These are phyloP conservation scores for Chimonanthus praecox DNA, from an alignment of 164 flowering plant species.

Conservation along the genomic window DNA sequence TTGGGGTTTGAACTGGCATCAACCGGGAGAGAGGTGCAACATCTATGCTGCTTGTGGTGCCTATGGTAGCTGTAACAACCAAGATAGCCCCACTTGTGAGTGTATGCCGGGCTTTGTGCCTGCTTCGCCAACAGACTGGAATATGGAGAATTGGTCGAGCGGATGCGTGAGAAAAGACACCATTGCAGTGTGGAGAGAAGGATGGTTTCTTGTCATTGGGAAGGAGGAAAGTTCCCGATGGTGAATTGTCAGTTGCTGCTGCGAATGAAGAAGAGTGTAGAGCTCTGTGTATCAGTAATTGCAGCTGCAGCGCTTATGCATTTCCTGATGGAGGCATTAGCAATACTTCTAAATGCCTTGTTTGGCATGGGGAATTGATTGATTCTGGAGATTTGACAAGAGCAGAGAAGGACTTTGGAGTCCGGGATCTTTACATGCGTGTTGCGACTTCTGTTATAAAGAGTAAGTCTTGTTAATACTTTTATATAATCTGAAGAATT, in stretches of 20 bases:
- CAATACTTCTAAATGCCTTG: background rate
- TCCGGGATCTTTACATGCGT: conserved; percentile 3
- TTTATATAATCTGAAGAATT: no score
- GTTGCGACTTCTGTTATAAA: conserved; percentile 5
- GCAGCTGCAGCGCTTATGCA: conserved; percentile 11
- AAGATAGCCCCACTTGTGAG: background rate
- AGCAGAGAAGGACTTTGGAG: background rate
- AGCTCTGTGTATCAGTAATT: background rate
- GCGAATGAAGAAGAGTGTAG: conserved; percentile 2
- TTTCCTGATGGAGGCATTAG: background rate
- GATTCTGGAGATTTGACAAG: background rate
- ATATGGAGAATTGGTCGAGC: conserved; percentile 4
- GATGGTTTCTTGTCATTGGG: conserved; percentile 5
- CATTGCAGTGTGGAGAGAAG: conserved; percentile 2
- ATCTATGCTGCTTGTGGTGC: conserved; percentile 7
- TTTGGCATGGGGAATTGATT: conserved; percentile 4
- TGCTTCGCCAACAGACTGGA: background rate
- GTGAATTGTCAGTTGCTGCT: background rate
- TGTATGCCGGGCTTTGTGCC: conserved; percentile 12
- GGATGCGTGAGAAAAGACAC: conserved; percentile 10
- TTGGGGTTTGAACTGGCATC: background rate
- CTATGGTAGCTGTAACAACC: conserved; percentile 1
- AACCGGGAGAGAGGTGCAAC: background rate
- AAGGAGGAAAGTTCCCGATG: conserved; percentile 13
- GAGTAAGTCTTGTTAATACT: background rate